phyloP scores from a whole-genome alignment of 192 early-diverging fungal genomes.

The Funneliformis mosseae region DNA sequence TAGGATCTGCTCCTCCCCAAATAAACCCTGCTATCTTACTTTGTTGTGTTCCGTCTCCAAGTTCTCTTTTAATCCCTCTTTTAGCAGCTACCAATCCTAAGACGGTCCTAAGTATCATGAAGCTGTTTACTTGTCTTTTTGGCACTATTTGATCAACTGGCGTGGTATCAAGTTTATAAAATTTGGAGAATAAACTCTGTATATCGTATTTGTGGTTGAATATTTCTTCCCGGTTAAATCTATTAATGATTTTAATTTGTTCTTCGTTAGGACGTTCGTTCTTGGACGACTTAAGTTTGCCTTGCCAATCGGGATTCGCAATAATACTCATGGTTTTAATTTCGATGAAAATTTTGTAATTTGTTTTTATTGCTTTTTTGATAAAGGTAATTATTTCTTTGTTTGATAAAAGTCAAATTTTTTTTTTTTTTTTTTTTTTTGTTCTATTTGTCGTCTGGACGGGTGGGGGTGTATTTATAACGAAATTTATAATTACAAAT shows the following conservation, averaged over 20 bases:
- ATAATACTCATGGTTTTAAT: too few relatives aligned
- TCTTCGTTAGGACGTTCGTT: background rate
- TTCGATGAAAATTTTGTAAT: too few relatives aligned
- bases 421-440: too few relatives aligned
- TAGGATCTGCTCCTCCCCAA: background rate
- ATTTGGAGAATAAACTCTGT: background rate
- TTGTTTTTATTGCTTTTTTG: too few relatives aligned
- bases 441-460: too few relatives aligned
- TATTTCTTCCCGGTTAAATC: background rate
- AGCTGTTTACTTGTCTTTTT: background rate
- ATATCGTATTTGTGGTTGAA: background rate
- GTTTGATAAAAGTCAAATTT: too few relatives aligned
- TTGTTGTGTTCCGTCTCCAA: background rate
- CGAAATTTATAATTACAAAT: too few relatives aligned
- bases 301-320: background rate
- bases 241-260: background rate
- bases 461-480: too few relatives aligned
- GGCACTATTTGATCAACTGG: background rate
- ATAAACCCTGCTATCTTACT: background rate
- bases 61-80: background rate
- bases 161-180: background rate
- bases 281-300: background rate
- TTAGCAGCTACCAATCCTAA: background rate
- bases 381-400: too few relatives aligned
- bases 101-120: background rate